Percentiles rank a stretch among this genome's conserved stretches.
Evolutionary conservation across 345 rosid genomes (phyloP).

Genomic region (Citrus reticulata): DNA sequence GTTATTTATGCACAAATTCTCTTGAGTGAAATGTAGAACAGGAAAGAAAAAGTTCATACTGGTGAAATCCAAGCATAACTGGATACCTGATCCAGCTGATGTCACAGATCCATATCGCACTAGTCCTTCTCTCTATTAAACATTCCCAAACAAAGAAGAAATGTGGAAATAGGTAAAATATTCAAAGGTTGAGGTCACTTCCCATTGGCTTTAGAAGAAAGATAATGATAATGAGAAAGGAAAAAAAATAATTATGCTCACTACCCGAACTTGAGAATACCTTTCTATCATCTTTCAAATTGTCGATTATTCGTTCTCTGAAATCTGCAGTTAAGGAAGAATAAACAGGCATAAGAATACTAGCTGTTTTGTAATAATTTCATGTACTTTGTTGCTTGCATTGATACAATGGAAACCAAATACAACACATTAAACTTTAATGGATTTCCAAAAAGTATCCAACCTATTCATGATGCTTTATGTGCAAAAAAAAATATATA

Average conservation of each 20-base stretch:
- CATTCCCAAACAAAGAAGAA: conserved; percentile 1
- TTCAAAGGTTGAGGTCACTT: conserved; percentile 2
- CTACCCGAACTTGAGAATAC: conserved; percentile 23
- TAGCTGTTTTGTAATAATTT: not conserved
- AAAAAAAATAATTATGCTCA: not conserved
- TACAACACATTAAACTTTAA: not conserved
- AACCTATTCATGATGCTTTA: not conserved
- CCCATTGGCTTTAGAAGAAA: not conserved
- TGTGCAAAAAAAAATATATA: not conserved
- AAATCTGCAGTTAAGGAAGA: conserved; percentile 37
- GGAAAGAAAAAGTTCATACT: not conserved
- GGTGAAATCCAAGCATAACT: conserved; percentile 2
- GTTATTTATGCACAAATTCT: not conserved
- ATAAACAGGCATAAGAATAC: not conserved
- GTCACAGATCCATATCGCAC: conserved; percentile 53
- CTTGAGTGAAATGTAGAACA: not conserved
- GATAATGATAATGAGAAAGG: not conserved
- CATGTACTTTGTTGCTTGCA: not conserved
- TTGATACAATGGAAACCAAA: not conserved
- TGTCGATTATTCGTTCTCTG: conserved; percentile 52
- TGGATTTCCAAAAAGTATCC: not conserved
- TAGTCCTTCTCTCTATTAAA: conserved; percentile 43
- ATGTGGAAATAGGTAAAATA: conserved; percentile 13
- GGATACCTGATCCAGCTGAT: conserved; percentile 52
- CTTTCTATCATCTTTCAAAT: conserved; percentile 56